Percentiles rank a stretch among this genome's conserved stretches.
Conservation (phyloP, 257 asterid genomes). For the Gynochthodes officinalis region DNA sequence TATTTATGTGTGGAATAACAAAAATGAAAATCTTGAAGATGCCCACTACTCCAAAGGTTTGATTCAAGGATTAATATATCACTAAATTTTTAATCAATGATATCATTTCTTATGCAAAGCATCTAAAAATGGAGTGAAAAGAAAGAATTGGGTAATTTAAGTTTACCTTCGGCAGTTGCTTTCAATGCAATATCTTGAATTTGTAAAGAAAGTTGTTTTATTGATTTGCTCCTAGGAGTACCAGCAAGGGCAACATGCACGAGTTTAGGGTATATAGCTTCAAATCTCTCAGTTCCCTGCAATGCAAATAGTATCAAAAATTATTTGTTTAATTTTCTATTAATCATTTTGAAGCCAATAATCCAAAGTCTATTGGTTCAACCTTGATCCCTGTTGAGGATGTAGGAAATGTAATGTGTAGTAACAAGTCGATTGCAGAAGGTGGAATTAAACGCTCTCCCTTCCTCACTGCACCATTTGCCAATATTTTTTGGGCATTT, state of each 20-base stretch:
- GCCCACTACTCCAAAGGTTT: too few relatives aligned
- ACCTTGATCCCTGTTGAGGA: slow-evolving; percentile 77
- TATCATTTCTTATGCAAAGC: too few relatives aligned
- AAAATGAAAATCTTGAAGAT: too few relatives aligned
- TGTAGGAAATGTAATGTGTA: slow-evolving; percentile 63
- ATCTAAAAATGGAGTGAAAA: too few relatives aligned
- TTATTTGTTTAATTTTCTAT: too few relatives aligned
- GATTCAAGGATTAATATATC: too few relatives aligned
- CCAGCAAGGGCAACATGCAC: slow-evolving; percentile 88
- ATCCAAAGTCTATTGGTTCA: not conserved
- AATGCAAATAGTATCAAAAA: slow-evolving; percentile 9
- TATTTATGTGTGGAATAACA: too few relatives aligned
- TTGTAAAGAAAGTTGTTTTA: slow-evolving; percentile 72
- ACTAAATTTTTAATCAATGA: too few relatives aligned
- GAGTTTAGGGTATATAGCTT: slow-evolving; percentile 67
- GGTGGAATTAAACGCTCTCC: slow-evolving; percentile 83
- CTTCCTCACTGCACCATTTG: slow-evolving; percentile 64
- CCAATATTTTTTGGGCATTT: slow-evolving; percentile 63
- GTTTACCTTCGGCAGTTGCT: slow-evolving; percentile 66
- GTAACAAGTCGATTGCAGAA: slow-evolving; percentile 54
- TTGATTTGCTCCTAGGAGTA: slow-evolving; percentile 80
- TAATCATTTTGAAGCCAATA: too few relatives aligned
- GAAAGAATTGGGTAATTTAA: not conserved
- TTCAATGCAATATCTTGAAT: slow-evolving; percentile 48
- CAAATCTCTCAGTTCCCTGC: slow-evolving; percentile 82